These are phyloP conservation scores for Mycena galericulata DNA, from an alignment of 768 basidiomycete species.

Conservation along the genomic window DNA sequence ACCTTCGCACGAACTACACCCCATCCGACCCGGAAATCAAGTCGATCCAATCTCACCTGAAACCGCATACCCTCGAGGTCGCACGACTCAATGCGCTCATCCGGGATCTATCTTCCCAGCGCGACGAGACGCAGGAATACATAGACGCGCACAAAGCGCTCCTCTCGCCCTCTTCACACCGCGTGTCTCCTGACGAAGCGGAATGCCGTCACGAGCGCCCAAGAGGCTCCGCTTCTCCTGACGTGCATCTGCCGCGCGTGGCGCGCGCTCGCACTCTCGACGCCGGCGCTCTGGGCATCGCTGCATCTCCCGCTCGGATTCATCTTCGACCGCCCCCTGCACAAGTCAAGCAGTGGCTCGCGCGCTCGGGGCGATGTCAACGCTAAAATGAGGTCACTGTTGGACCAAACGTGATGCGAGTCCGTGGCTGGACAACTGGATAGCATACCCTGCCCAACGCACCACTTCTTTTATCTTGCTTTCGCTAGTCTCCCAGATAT, in stretches of 20 bases:
- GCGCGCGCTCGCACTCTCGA: constrained; percentile 39
- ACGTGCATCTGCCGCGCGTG: constrained; percentile 44
- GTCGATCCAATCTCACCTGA: neutral
- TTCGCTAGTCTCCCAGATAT: too few species aligned
- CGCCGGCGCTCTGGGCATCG: constrained; percentile 36
- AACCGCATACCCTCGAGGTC: neutral
- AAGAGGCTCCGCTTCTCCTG: constrained; percentile 40
- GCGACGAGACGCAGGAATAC: neutral
- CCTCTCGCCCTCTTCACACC: constrained; percentile 8
- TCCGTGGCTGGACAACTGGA: too few species aligned
- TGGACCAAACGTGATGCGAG: neutral
- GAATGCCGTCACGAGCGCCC: constrained; percentile 22
- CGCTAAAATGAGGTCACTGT: neutral
- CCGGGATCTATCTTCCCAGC: neutral
- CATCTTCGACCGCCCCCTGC: neutral
- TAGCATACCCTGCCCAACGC: neutral
- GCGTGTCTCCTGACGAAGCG: constrained; percentile 20
- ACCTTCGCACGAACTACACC: neutral
- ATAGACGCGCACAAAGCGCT: constrained; percentile 9
- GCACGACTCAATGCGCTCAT: neutral
- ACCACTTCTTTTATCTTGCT: too few species aligned
- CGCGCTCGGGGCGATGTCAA: neutral
- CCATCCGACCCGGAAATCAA: neutral
- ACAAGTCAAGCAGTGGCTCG: neutral
- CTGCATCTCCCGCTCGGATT: neutral